Evolutionary conservation across 2,329 filamentous ascomycete genomes (phyloP), one percentile per base, ranked within the genome.

Genomic region (Colletotrichum tropicicola): DNA sequence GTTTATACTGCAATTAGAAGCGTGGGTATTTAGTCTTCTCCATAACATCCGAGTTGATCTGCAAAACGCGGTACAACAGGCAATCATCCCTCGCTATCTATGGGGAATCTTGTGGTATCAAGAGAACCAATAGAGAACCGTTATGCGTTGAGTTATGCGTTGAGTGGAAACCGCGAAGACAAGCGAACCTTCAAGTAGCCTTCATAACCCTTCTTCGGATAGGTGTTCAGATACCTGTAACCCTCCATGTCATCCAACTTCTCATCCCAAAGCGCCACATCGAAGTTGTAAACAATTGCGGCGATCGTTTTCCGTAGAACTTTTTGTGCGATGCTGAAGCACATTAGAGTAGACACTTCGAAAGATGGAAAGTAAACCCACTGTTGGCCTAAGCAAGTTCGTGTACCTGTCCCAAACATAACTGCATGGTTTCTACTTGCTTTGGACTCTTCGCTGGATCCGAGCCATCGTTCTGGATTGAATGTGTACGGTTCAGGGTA

Each of bases 361-460:
- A 4, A 6, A 8, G 17, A 37, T 12, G 8, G 9, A 5, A 4
- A 12, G 8, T 17, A 15, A n/a, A 65, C 65, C 23, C 32, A 67
- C 65, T 61, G 60, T 30, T 68, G 67, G 2, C 68, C 68, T 19
- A 69, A 32, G n/a, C 68, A 69, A n/a, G 64, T 69, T 27, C 68
- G 35, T 3, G 66, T 67, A 3, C 67, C 68, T 0, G 67, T 69
- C 5, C 68, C 68, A 44, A 69, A 69, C 3, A 45, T 59, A 1
- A 59, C 63, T 1, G 59, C 48, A 32, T 45, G 43, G 4, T 28
- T 32, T 27, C 32, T 61, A 2, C 15, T 15, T 17, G 49, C 44
- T 6, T 59, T 47, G 1, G 65, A 27, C 5, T 54, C 49, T 6
- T 52, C 47, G 9, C 51, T 35, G 30, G 25, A 21, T 1, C 59